Conservation (phyloP, 1,284 basidiomycete species). For the Ceratobasidium sp. region DNA sequence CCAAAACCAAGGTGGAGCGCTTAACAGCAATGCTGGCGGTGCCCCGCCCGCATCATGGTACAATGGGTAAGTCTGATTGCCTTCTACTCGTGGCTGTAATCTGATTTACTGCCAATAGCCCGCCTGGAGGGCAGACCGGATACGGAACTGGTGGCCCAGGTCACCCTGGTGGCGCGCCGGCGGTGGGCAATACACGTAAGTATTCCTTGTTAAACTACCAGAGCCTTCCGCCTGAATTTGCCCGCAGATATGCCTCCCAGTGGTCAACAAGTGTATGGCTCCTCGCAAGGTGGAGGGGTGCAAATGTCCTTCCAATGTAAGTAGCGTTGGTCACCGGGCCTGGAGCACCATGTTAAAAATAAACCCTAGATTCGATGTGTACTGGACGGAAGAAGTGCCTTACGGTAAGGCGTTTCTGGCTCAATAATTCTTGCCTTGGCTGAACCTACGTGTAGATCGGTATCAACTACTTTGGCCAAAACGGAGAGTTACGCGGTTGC, state of each 20-base stretch:
- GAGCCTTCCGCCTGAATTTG: not conserved
- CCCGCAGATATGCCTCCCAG: constrained; percentile 29
- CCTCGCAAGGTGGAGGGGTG: constrained; percentile 19
- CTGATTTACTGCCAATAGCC: not conserved
- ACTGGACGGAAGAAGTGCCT: constrained; percentile 81
- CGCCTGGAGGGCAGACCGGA: constrained; percentile 34
- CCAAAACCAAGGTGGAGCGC: constrained; percentile 6
- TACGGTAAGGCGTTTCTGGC: constrained; percentile 59
- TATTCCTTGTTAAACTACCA: not conserved
- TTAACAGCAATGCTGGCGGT: constrained; percentile 10
- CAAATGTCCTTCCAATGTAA: constrained; percentile 38
- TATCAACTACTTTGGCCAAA: constrained; percentile 79
- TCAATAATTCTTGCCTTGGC: constrained; percentile 1
- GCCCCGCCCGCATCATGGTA: constrained; percentile 13
- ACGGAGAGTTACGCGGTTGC: constrained; percentile 73
- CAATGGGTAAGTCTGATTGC: constrained; percentile 4
- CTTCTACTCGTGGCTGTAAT: not conserved
- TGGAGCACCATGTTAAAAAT: not conserved
- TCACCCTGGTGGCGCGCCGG: constrained; percentile 28
- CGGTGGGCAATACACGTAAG: constrained; percentile 25
- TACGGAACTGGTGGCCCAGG: constrained; percentile 36
- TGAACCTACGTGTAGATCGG: constrained; percentile 64
- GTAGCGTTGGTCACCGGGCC: not conserved
- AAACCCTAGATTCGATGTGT: constrained; percentile 70
- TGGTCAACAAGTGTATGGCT: constrained; percentile 31